phyloP scores from a whole-genome alignment of 139 green algal species.

The Chlorella vulgaris region DNA sequence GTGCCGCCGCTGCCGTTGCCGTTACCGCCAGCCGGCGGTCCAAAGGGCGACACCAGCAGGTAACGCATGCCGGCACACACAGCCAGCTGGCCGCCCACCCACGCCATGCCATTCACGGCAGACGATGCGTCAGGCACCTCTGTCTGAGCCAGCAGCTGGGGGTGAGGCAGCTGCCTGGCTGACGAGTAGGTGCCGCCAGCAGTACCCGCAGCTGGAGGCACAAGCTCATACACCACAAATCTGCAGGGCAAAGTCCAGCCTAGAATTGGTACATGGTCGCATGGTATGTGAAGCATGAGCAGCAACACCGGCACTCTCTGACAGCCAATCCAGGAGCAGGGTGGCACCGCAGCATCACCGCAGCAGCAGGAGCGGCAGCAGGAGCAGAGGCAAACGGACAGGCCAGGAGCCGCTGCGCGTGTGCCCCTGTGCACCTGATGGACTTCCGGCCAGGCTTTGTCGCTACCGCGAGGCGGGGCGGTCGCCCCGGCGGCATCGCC shows the following conservation, averaged over 20 bases:
- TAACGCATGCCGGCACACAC: constrained; percentile 44
- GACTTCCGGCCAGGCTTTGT: constrained; percentile 31
- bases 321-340: no score
- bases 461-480: constrained; percentile 43
- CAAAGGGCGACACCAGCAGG: constrained; percentile 41
- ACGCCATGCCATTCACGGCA: constrained; percentile 41
- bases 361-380: neutral
- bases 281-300: no score
- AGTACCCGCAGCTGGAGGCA: neutral
- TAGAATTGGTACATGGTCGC: neutral
- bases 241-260: neutral
- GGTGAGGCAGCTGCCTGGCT: neutral
- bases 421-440: constrained; percentile 2
- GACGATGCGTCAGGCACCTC: constrained; percentile 34
- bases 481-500: neutral
- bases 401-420: neutral
- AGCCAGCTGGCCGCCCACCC: constrained; percentile 44
- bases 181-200: neutral
- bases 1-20: no score
- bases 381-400: neutral
- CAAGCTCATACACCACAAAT: constrained; percentile 44
- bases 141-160: constrained; percentile 33
- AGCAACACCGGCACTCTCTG: no score
- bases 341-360: neutral
- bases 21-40: neutral